These are phyloP conservation scores for Clonostachys rhizophaga DNA, from an alignment of 2,329 filamentous ascomycete species.

Conservation along the genomic window DNA sequence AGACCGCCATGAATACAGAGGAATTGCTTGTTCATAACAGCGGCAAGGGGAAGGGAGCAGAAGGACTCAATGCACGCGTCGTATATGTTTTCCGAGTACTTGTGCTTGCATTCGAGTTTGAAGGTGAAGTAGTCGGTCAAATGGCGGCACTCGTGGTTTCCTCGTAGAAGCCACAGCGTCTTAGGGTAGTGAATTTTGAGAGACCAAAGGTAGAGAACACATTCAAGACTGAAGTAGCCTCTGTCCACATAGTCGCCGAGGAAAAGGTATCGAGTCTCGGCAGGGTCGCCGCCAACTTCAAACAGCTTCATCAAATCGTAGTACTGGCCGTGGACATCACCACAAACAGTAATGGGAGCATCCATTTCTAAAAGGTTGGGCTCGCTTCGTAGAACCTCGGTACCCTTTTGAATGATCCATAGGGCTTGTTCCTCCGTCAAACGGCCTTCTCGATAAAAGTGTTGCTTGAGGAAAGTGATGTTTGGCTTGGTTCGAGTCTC, in stretches of 20 bases:
- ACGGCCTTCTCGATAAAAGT: constrained; percentile 96
- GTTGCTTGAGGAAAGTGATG: constrained; percentile 92
- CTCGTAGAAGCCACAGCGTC: constrained; percentile 91
- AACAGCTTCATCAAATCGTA: constrained; percentile 99
- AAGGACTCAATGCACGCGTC: constrained; percentile 99
- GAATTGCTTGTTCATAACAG: constrained; percentile 99
- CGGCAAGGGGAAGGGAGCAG: constrained; percentile 86
- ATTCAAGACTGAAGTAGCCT: constrained; percentile 99
- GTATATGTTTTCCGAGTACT: constrained; percentile 94
- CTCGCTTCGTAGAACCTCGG: constrained; percentile 81
- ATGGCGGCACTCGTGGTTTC: constrained; percentile 98
- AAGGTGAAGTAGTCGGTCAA: constrained; percentile 99
- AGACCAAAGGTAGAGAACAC: constrained; percentile 94
- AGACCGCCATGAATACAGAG: constrained; percentile 96
- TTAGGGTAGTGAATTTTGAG: constrained; percentile 99
- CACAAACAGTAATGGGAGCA: constrained; percentile 96
- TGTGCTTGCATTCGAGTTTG: constrained; percentile 99
- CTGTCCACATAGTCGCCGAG: constrained; percentile 97
- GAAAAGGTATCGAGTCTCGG: constrained; percentile 95
- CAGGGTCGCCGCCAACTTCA: constrained; percentile 93
- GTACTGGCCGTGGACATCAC: constrained; percentile 98
- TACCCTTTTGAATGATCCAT: constrained; percentile 87
- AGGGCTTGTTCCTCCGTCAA: constrained; percentile 96
- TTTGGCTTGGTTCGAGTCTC: constrained; percentile 84
- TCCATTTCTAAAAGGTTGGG: constrained; percentile 99